Evolutionary conservation across 129 eudicot species (phyloP).

Genomic region (Flaveria trinervia): DNA sequence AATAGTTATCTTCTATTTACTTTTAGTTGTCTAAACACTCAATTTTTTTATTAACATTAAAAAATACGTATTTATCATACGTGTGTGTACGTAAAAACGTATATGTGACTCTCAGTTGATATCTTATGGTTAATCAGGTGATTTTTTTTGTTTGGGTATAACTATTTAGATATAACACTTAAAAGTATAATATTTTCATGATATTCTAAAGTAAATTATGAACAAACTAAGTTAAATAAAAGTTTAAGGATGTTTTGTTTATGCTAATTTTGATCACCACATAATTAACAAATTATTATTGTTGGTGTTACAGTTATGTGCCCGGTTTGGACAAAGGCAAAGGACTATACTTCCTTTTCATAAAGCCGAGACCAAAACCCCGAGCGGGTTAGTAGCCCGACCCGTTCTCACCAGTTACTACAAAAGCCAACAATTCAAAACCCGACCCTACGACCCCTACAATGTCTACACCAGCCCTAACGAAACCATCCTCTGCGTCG

Average conservation of each 20-base stretch:
- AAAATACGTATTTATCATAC: no score
- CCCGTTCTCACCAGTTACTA: slow-evolving; percentile 76
- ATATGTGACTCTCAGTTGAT: no score
- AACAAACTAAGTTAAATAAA: neutral
- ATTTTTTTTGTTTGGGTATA: no score
- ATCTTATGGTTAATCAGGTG: no score
- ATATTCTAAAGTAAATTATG: neutral
- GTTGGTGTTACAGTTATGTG: slow-evolving; percentile 43
- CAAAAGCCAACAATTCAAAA: slow-evolving; percentile 62
- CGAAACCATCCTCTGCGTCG: slow-evolving; percentile 63
- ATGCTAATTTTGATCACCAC: neutral
- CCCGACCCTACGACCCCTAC: slow-evolving; percentile 63
- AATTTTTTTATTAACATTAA: no score
- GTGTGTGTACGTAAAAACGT: no score
- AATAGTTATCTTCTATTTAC: no score
- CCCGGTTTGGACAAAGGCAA: slow-evolving; percentile 57
- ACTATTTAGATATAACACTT: neutral
- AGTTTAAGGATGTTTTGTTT: neutral
- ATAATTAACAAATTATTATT: slow-evolving; percentile 11
- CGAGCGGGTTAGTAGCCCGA: slow-evolving; percentile 61
- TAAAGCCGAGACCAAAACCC: slow-evolving; percentile 60
- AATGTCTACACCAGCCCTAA: slow-evolving; percentile 66
- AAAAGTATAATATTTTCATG: neutral
- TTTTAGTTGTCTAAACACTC: no score
- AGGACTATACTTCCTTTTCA: slow-evolving; percentile 49